phyloP scores from a whole-genome alignment of 2,329 filamentous ascomycete genomes.

The Alternaria arbusti region DNA sequence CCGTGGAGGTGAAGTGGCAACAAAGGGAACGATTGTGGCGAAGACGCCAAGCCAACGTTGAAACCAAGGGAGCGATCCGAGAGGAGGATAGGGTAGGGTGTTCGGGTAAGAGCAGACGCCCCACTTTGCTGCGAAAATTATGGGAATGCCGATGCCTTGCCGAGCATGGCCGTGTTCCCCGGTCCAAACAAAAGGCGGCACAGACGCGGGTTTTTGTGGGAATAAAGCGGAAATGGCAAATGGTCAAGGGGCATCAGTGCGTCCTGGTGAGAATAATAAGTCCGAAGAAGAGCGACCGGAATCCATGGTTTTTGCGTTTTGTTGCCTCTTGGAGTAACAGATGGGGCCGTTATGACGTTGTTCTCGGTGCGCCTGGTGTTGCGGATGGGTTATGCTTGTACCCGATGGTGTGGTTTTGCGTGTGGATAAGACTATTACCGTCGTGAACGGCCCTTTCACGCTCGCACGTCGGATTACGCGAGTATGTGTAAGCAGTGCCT shows the following conservation, averaged over 20 bases:
- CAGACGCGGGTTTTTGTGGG: neutral
- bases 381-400: neutral
- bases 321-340: conserved; percentile 1
- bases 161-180: neutral
- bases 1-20: neutral
- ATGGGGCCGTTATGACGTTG: neutral
- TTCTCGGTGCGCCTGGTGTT: neutral
- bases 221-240: conserved; percentile 1
- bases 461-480: neutral
- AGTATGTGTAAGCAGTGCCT: neutral
- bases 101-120: neutral
- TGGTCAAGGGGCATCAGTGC: neutral
- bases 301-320: conserved; percentile 4
- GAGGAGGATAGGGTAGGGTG: neutral
- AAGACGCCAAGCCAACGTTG: neutral
- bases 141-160: neutral
- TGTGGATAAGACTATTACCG: neutral
- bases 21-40: neutral
- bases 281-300: conserved; percentile 13
- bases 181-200: neutral
- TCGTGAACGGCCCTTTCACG: neutral
- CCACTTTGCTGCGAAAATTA: neutral
- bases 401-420: neutral
- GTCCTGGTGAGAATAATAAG: conserved; percentile 2
- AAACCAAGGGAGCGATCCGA: neutral